Conservation (phyloP, 371 early-diverging fungal genomes). For the Syncephalastrum racemosum region DNA sequence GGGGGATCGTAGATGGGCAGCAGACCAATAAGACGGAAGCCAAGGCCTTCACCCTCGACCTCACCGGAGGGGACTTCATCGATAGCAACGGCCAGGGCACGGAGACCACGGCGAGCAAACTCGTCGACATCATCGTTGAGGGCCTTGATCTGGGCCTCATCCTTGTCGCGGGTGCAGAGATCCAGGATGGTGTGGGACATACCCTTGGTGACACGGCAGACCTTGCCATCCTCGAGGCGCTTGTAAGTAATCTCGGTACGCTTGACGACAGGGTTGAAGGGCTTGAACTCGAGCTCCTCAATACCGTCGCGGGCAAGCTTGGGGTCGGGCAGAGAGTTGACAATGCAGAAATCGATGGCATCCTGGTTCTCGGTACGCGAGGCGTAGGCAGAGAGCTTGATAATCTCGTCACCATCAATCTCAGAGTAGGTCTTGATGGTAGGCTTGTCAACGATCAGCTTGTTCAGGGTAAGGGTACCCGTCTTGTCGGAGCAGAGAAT, state of each 20-base stretch:
- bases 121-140: slow-evolving; percentile 64
- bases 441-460: slow-evolving; percentile 68
- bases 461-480: slow-evolving; percentile 90
- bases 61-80: slow-evolving; percentile 55
- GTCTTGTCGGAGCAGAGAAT: slow-evolving; percentile 95
- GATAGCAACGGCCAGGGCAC: slow-evolving; percentile 72
- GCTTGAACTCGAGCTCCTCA: slow-evolving; percentile 66
- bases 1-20: slow-evolving; percentile 88
- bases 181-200: slow-evolving; percentile 68
- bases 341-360: slow-evolving; percentile 68
- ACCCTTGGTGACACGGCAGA: slow-evolving; percentile 65
- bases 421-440: slow-evolving; percentile 59
- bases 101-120: slow-evolving; percentile 74
- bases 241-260: slow-evolving; percentile 77
- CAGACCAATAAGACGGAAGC: slow-evolving; percentile 62
- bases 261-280: slow-evolving; percentile 84
- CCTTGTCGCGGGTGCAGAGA: slow-evolving; percentile 63
- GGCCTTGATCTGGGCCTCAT: slow-evolving; percentile 43
- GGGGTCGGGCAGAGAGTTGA: slow-evolving; percentile 56
- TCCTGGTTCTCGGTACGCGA: slow-evolving; percentile 66
- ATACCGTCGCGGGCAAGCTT: slow-evolving; percentile 60
- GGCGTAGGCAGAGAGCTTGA: slow-evolving; percentile 61
- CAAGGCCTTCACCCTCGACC: slow-evolving; percentile 55
- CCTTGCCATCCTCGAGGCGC: slow-evolving; percentile 53
- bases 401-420: slow-evolving; percentile 50